These are phyloP conservation scores for Saccharomycopsis amapae DNA, from an alignment of 805 yeast species.

Conservation along the genomic window DNA sequence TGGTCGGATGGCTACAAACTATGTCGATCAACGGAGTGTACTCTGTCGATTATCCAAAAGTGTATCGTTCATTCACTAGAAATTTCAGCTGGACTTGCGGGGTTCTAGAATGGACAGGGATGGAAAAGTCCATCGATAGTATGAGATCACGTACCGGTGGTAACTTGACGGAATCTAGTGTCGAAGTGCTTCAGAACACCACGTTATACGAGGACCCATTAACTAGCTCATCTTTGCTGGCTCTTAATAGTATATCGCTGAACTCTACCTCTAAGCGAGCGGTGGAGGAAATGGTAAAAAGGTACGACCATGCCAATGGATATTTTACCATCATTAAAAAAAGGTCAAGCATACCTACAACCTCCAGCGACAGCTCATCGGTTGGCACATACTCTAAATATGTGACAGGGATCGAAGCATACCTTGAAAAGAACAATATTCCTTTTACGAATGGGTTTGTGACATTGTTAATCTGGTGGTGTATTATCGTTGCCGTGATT, in stretches of 20 bases:
- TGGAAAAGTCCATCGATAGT: slow-evolving; percentile 28
- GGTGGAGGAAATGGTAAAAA: slow-evolving; percentile 1
- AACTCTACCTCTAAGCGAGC: background rate
- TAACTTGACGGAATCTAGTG: slow-evolving; percentile 24
- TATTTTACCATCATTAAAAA: slow-evolving; percentile 2
- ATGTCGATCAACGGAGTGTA: slow-evolving; percentile 29
- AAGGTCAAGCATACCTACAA: too few relatives aligned
- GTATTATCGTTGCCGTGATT: slow-evolving; percentile 25
- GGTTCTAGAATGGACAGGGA: slow-evolving; percentile 26
- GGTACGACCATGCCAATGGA: background rate
- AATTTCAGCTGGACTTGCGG: slow-evolving; percentile 30
- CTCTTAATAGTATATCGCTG: background rate
- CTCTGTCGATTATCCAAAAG: slow-evolving; percentile 28
- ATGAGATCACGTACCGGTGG: slow-evolving; percentile 28
- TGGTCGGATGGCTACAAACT: slow-evolving; percentile 27
- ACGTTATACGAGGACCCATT: slow-evolving; percentile 19
- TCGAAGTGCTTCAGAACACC: slow-evolving; percentile 14
- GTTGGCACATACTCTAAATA: slow-evolving; percentile 20
- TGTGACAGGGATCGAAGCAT: slow-evolving; percentile 28
- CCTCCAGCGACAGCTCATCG: slow-evolving; percentile 1
- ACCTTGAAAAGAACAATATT: slow-evolving; percentile 26
- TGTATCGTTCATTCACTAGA: slow-evolving; percentile 27
- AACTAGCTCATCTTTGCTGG: background rate
- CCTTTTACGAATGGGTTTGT: slow-evolving; percentile 29
- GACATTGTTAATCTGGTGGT: slow-evolving; percentile 29